Base-by-base conservation (phyloP, 805 yeast genomes). In the Ogataea siamensis region DNA sequence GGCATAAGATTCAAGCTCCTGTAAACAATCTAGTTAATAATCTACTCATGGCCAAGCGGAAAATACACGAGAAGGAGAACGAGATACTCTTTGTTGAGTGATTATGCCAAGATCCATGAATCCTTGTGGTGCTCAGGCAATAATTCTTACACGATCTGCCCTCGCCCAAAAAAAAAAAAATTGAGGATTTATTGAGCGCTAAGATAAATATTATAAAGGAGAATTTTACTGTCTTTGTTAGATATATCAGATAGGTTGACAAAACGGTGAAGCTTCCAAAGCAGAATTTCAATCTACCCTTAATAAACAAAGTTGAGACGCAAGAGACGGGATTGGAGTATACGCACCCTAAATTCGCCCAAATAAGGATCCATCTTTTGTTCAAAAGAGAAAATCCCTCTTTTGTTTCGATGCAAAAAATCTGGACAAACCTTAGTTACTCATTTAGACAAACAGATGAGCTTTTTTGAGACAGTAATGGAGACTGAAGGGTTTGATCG, bases 391-490 rank as follows among this genome's bases (percentile, higher is more conserved):
- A 18, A 14, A 28, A 20, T 6, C 22, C 19, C 30, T 15, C 12
- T 21, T 25, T 30, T 27, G 19, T 27, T 22, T 27, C 25, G 32
- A 20, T 23, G 18, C 30, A 12, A 20, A 30, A 14, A 7, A 13
- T 14, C 3, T 13, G 11, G 7, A 27, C n/a, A n/a, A n/a, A n/a
- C n/a, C n/a, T n/a, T n/a, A n/a, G n/a, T n/a, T n/a, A n/a, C n/a
- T n/a, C n/a, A n/a, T n/a, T n/a, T n/a, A n/a, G n/a, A n/a, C n/a
- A n/a, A n/a, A n/a, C n/a, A n/a, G 15, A 46, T 46, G 50, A 46
- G 50, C 33, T 46, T 42, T 20, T 46, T 46, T 20, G 50, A 46
- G 13, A 42, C 50, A 12, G 50, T 42, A 8, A 33, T 46, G 32
- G 50, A 46, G 10, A 35, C 43, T 4, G 50, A 42, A 9, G 33